Percentiles rank a stretch among this genome's conserved stretches.
Evolutionary conservation across 164 flowering plant species (phyloP).

Genomic region (Buxus sempervirens): DNA sequence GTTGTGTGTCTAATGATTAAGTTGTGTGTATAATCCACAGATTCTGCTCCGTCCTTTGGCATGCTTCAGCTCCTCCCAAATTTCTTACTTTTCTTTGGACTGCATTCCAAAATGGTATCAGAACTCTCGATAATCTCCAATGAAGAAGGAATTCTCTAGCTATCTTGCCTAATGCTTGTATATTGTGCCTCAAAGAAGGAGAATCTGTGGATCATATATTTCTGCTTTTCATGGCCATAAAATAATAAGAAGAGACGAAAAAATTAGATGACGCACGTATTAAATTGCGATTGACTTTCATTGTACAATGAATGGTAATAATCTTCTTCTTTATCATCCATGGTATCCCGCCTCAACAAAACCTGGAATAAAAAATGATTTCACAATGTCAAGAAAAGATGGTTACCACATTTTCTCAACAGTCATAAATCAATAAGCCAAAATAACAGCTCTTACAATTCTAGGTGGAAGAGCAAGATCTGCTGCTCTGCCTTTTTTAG

Average conservation of each 20-base stretch:
- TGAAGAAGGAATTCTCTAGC: no score
- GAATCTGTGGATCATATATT: no score
- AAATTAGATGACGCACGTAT: slow-evolving; percentile 52
- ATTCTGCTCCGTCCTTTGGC: no score
- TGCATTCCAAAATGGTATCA: no score
- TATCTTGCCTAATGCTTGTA: no score
- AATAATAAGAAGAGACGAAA: slow-evolving; percentile 3
- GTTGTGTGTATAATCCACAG: no score
- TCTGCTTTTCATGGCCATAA: no score
- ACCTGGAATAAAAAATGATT: slow-evolving; percentile 32
- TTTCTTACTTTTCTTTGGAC: no score
- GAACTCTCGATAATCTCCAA: no score
- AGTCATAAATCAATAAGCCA: not conserved
- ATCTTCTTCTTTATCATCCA: slow-evolving; percentile 79
- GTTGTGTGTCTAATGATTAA: no score
- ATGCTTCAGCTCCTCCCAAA: no score
- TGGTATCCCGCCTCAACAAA: slow-evolving; percentile 65
- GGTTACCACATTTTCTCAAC: not conserved
- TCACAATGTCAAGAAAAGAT: not conserved
- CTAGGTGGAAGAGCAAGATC: slow-evolving; percentile 65
- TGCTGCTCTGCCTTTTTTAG: slow-evolving; percentile 57
- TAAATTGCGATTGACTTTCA: slow-evolving; percentile 79
- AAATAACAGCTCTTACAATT: slow-evolving; percentile 38
- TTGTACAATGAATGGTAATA: slow-evolving; percentile 75
- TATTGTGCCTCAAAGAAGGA: no score